Percentiles rank a stretch among this genome's conserved stretches.
These are phyloP conservation scores for Leccinum variicolor DNA, from an alignment of 768 basidiomycete genomes.

Conservation along the genomic window DNA sequence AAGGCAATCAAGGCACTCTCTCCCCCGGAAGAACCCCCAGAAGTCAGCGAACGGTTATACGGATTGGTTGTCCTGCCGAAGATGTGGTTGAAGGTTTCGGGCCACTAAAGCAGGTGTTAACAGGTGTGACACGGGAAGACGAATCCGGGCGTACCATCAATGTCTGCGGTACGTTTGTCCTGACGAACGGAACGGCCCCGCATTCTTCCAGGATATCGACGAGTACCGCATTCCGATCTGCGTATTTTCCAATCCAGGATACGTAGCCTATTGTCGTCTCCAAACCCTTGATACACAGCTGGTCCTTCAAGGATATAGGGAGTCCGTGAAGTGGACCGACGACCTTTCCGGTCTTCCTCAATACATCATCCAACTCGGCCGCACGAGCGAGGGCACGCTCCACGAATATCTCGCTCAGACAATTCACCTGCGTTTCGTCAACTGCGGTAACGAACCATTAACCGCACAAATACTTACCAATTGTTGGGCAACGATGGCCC, in stretches of 20 bases:
- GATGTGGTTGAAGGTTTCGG: conserved; percentile 74
- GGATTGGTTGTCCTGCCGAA: conserved; percentile 82
- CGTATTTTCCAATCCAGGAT: conserved; percentile 63
- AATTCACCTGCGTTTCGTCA: conserved; percentile 54
- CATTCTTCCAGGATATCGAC: conserved; percentile 59
- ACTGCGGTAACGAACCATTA: background rate
- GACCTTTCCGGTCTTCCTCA: conserved; percentile 57
- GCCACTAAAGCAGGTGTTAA: conserved; percentile 44
- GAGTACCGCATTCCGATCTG: conserved; percentile 57
- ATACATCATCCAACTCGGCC: conserved; percentile 57
- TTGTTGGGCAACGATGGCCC: conserved; percentile 79
- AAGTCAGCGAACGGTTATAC: conserved; percentile 63
- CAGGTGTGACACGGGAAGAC: background rate
- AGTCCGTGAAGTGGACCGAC: conserved; percentile 76
- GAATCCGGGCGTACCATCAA: conserved; percentile 51
- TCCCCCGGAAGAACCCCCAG: conserved; percentile 83
- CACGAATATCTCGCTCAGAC: conserved; percentile 81
- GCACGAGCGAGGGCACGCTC: conserved; percentile 67
- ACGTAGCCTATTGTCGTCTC: conserved; percentile 77
- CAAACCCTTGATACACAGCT: conserved; percentile 62
- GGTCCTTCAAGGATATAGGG: conserved; percentile 74
- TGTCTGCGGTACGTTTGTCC: conserved; percentile 77
- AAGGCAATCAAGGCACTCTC: conserved; percentile 71
- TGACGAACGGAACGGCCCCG: conserved; percentile 71
- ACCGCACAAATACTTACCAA: conserved; percentile 41